These are phyloP conservation scores for Suillus bovinus DNA, from an alignment of 768 basidiomycete genomes.

Conservation along the genomic window DNA sequence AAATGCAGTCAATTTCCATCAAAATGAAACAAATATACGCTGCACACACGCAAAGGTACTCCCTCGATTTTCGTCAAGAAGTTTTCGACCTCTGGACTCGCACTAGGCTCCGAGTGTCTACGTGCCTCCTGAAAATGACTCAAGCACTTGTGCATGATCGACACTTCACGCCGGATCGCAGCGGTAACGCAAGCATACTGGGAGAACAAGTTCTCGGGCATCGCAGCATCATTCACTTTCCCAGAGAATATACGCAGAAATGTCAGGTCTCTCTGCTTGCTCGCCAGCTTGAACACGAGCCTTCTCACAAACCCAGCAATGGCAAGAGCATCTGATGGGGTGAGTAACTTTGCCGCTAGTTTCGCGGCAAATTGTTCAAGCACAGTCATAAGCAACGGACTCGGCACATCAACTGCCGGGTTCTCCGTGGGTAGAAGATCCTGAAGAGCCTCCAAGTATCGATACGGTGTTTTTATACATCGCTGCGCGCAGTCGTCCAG, in stretches of 20 bases:
- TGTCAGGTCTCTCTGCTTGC: slow-evolving; percentile 49
- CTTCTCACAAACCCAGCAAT: slow-evolving; percentile 64
- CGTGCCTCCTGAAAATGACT: slow-evolving; percentile 24
- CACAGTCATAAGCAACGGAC: slow-evolving; percentile 78
- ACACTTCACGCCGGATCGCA: slow-evolving; percentile 48
- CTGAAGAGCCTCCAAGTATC: slow-evolving; percentile 76
- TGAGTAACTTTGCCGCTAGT: slow-evolving; percentile 50
- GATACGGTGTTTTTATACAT: slow-evolving; percentile 80
- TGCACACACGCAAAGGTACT: slow-evolving; percentile 47
- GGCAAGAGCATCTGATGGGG: slow-evolving; percentile 62
- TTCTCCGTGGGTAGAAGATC: slow-evolving; percentile 26
- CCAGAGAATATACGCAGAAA: slow-evolving; percentile 37
- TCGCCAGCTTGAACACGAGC: slow-evolving; percentile 55
- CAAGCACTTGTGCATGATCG: slow-evolving; percentile 40
- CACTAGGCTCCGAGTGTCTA: slow-evolving; percentile 7
- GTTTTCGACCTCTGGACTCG: slow-evolving; percentile 34
- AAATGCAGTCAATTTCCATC: neutral
- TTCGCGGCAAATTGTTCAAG: slow-evolving; percentile 79
- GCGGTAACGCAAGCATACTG: slow-evolving; percentile 35
- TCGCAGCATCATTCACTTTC: slow-evolving; percentile 40
- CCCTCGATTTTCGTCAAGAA: slow-evolving; percentile 48
- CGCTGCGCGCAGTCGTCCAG: slow-evolving; percentile 86
- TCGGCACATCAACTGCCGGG: slow-evolving; percentile 27
- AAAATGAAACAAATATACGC: neutral
- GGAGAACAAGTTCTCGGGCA: slow-evolving; percentile 30